Evolutionary conservation across 2,329 filamentous ascomycete genomes (phyloP), one percentile per base, ranked within the genome.

Genomic region (Diaporthe citri): DNA sequence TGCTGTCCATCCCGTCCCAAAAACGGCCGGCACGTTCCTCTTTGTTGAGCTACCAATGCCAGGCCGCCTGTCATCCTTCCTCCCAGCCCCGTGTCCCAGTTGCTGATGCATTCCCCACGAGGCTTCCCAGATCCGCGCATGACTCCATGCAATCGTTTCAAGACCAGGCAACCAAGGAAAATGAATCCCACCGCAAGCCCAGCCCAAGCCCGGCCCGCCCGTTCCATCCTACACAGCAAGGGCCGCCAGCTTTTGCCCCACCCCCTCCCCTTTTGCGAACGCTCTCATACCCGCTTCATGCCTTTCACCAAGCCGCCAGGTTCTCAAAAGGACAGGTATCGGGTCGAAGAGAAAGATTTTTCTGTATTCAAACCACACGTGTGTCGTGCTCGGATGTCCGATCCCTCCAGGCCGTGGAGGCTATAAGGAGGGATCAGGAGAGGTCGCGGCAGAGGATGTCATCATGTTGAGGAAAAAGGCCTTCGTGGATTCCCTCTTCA

Each of bases 11-110:
- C 36, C 52, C 41, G 17, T 69, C 25, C 56, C 46, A 71, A 71
- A 71, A 28, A 7, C 56, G 57, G 22, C 67, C 39, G 57, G 70
- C 70, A 75, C 74, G 74, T 75, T 75, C 70, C 74, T 75, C 74
- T 75, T 75, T 39, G n/a, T 39, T 75, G 74, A 75, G 74, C 74
- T 75, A 75, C 55, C 74, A 75, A 73, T 75, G 55, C 71, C 70
- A 39, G 74, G 43, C 62, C 51, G 28, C 36, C 28, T 36, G 41
- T 57, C 36, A 39, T 43, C 39, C 8, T 25, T 22, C n/a, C 25
- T 15, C 57, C 22, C 15, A 15, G 9, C 39, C 39, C 28, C 43
- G 52, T 60, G n/a, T 59, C 25, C 39, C 22, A 46, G 39, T 31
- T 57, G 31, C 25, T 20, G 31, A 74, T 62, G 51, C 60, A 46